Base-by-base conservation (phyloP, 1,284 basidiomycete genomes). In the Trichosporon sp. region DNA sequence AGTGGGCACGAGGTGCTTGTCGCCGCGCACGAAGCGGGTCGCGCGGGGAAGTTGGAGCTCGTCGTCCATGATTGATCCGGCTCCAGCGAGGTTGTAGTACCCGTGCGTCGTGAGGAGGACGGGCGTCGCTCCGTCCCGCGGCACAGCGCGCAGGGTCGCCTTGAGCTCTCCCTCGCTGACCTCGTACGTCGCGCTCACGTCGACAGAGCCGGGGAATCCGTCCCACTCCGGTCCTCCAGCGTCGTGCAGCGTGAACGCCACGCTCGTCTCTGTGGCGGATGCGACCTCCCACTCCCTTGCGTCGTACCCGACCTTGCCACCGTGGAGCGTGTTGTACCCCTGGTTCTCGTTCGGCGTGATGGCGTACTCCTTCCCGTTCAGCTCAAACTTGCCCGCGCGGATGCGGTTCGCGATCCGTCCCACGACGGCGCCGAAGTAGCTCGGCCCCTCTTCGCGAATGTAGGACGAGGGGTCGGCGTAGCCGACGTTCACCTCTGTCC, bases 391-490 rank as follows among this genome's bases (percentile, higher is more conserved):
- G n/a, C 78, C 78, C 40, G 75, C 73, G 66, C 72, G 74, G 73
- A 81, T 79, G 16, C 79, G 77, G 72, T 81, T 81, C 56, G 78
- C 79, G 70, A 74, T 77, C 70, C 71, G 79, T 76, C 79, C 79
- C 11, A 80, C 77, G 1, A 79, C 76, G 6, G 76, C 70, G 4
- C 79, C 79, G 56, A 76, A 79, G 70, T 74, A 81, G 35, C 72
- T 71, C 26, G 72, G 73, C 37, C 64, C 71, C 19, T 72, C 73
- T 63, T 79, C 77, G 16, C 65, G 64, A 10, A 70, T 56, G 65
- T 78, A 79, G 0, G 46, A 40, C 61, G 35, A 35, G 35, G 35
- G 35, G 35, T 35, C 35, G 32, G 75, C 76, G 66, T 79, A 78
- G 2, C 78, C 79, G 6, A 79, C 75, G 5, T 77, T 76, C 16